Conservation (phyloP, 441 rosid genomes). For the Erysimum pusillum region DNA sequence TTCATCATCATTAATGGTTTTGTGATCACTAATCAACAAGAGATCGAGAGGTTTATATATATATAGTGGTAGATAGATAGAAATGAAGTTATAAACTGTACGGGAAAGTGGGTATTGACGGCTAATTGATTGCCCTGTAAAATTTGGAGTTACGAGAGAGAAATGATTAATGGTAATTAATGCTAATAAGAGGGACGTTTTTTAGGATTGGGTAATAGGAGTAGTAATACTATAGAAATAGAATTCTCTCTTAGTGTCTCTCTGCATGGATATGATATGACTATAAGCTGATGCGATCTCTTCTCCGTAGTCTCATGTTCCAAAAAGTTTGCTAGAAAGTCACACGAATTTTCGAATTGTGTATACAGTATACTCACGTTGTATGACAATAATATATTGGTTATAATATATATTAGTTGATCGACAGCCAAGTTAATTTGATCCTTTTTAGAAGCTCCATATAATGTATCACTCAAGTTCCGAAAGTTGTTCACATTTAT, state of each 20-base stretch:
- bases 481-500: too few species aligned
- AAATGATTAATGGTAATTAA: constrained; percentile 33
- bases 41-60: neutral
- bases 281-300: constrained; percentile 16
- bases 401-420: too few species aligned
- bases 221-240: neutral
- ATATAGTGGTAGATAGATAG: neutral
- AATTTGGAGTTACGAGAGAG: constrained; percentile 43
- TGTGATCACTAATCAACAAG: constrained; percentile 2
- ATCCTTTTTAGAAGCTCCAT: neutral
- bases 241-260: neutral
- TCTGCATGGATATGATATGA: constrained; percentile 21
- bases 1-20: constrained; percentile 18
- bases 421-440: constrained; percentile 5
- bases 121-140: constrained; percentile 33
- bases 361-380: constrained; percentile 1
- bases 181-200: constrained; percentile 7
- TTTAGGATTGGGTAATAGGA: neutral
- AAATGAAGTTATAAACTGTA: constrained; percentile 21
- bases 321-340: neutral
- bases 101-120: constrained; percentile 22
- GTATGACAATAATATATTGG: too few species aligned
- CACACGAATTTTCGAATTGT: neutral
- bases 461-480: too few species aligned
- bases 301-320: neutral